A percentile compares a stretch with the other conserved stretches of the same genome.
Evolutionary conservation across 192 early-diverging fungal species (phyloP).

Genomic region (Backusella morwellensis): DNA sequence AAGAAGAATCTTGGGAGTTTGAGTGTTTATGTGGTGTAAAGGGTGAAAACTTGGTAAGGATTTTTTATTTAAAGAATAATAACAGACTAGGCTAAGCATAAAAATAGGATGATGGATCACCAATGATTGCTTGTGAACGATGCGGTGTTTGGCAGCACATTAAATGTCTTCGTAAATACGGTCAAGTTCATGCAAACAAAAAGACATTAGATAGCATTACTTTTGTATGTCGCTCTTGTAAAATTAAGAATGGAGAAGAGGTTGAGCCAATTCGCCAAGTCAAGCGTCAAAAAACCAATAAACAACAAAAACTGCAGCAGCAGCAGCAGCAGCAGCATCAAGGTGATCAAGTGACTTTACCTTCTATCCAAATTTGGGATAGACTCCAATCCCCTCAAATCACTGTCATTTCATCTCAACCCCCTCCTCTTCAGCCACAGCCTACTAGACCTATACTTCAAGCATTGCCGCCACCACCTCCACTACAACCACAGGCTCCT

Average conservation of each 20-base stretch:
- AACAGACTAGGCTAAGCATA: background rate
- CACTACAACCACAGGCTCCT: background rate
- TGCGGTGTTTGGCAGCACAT: constrained; percentile 77
- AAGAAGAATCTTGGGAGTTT: constrained; percentile 47
- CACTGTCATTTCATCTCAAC: background rate
- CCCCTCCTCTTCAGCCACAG: background rate
- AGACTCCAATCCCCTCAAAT: background rate
- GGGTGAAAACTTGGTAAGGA: constrained; percentile 46
- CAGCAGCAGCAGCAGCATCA: background rate
- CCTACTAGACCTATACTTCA: background rate
- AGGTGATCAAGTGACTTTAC: background rate
- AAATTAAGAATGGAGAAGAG: constrained; percentile 11
- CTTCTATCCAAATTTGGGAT: background rate
- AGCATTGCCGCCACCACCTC: background rate
- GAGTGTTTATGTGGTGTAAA: constrained; percentile 48
- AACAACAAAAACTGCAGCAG: background rate
- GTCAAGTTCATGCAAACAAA: constrained; percentile 18
- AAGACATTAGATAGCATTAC: constrained; percentile 45
- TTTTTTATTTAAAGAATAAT: background rate
- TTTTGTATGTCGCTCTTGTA: constrained; percentile 52
- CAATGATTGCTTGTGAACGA: constrained; percentile 68
- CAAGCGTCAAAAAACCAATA: background rate
- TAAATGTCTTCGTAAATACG: constrained; percentile 49
- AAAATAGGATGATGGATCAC: constrained; percentile 60
- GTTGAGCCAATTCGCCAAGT: background rate